A percentile compares a stretch with the other conserved stretches of the same genome.
These are phyloP conservation scores for Skeletonema grethae DNA, from an alignment of 108 stramenopile genomes.

Conservation along the genomic window DNA sequence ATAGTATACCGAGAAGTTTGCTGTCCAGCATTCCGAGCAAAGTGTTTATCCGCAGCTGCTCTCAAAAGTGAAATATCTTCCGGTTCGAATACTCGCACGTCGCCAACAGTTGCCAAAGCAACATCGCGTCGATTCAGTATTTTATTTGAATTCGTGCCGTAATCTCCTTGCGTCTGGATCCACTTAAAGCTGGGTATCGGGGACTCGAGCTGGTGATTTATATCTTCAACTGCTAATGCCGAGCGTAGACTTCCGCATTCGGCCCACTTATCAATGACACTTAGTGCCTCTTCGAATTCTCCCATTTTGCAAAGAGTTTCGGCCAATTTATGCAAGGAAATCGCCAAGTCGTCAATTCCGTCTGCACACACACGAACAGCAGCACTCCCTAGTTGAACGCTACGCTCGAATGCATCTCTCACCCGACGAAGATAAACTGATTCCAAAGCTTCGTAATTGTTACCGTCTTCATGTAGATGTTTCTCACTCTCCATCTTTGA, in stretches of 20 bases:
- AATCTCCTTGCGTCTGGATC: slow-evolving; percentile 10
- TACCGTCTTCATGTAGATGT: background rate
- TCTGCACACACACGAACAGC: slow-evolving; percentile 32
- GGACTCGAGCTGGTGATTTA: background rate
- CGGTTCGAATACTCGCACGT: slow-evolving; percentile 21
- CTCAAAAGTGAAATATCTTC: slow-evolving; percentile 29
- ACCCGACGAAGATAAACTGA: slow-evolving; percentile 8
- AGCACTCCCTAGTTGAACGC: slow-evolving; percentile 27
- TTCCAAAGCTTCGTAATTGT: background rate
- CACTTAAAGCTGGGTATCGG: slow-evolving; percentile 30
- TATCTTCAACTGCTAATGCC: slow-evolving; percentile 32
- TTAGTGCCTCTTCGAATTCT: slow-evolving; percentile 31
- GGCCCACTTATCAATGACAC: slow-evolving; percentile 41
- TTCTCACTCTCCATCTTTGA: background rate
- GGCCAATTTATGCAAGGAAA: slow-evolving; percentile 28
- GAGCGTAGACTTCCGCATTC: slow-evolving; percentile 38
- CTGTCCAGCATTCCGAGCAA: slow-evolving; percentile 28
- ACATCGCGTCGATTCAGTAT: slow-evolving; percentile 2
- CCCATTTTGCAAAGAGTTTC: slow-evolving; percentile 32
- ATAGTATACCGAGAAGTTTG: slow-evolving; percentile 40
- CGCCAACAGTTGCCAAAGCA: slow-evolving; percentile 33
- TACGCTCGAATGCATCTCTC: slow-evolving; percentile 28
- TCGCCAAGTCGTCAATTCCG: slow-evolving; percentile 32
- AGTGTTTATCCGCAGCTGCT: slow-evolving; percentile 37
- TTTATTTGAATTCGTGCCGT: too few species aligned